Evolutionary conservation across 306 rosid genomes (phyloP).

Genomic region (Castanopsis chinensis): DNA sequence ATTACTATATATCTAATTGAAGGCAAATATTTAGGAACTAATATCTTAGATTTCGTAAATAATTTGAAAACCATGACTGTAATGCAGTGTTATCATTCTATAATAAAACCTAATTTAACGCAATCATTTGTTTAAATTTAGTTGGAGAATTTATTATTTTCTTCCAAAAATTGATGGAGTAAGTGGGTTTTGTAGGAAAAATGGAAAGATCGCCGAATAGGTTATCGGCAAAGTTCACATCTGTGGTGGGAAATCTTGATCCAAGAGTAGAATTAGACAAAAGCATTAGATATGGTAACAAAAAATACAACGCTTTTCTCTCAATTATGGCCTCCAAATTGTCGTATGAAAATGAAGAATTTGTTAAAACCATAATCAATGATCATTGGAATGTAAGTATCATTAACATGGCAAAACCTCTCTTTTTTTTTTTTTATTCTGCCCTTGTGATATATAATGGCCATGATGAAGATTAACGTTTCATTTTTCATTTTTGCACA

Average conservation of each 20-base stretch:
- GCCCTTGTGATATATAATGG: neutral
- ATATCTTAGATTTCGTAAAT: too few species aligned
- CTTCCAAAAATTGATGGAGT: neutral
- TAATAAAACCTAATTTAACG: too few species aligned
- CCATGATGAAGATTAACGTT: too few species aligned
- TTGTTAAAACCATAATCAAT: neutral
- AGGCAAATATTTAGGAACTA: too few species aligned
- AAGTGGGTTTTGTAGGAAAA: constrained; percentile 24
- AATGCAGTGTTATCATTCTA: too few species aligned
- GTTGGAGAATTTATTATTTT: too few species aligned
- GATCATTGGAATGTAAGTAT: constrained; percentile 42
- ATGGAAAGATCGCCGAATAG: constrained; percentile 9
- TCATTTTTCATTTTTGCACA: too few species aligned
- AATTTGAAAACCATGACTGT: too few species aligned
- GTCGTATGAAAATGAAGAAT: constrained; percentile 35
- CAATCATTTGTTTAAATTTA: too few species aligned
- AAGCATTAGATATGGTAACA: constrained; percentile 16
- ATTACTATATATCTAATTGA: too few species aligned
- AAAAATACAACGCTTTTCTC: constrained; percentile 19
- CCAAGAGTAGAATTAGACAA: constrained; percentile 34
- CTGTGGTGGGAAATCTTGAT: constrained; percentile 26
- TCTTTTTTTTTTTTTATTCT: neutral
- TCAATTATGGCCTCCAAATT: constrained; percentile 50
- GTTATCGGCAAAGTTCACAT: constrained; percentile 24
- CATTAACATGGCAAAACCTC: neutral